These are phyloP conservation scores for Isabelozyma heimii DNA, from an alignment of 805 yeast genomes.

Conservation along the genomic window DNA sequence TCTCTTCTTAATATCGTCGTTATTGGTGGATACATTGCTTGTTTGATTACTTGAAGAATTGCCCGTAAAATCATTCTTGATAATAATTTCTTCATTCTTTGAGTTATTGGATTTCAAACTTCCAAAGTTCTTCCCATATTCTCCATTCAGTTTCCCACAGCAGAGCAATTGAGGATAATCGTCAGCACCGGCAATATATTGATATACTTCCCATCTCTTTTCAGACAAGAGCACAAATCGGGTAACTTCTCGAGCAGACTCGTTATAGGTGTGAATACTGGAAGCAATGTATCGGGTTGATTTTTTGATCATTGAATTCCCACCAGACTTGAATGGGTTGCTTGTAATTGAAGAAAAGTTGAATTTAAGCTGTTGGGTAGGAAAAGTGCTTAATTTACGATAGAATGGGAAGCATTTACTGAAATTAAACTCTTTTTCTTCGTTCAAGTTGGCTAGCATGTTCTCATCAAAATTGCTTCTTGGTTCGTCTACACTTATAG, in stretches of 20 bases:
- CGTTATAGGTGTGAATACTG: conserved; percentile 27
- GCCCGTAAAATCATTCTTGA: conserved; percentile 26
- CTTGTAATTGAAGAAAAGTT: conserved; percentile 17
- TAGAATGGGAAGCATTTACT: conserved; percentile 82
- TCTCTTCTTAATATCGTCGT: conserved; percentile 27
- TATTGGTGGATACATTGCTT: conserved; percentile 4
- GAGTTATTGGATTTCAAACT: conserved; percentile 24
- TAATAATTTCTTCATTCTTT: conserved; percentile 20
- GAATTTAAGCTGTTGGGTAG: conserved; percentile 50
- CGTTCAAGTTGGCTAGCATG: conserved; percentile 20
- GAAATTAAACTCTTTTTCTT: conserved; percentile 60
- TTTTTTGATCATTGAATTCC: conserved; percentile 21
- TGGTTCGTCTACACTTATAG: neutral
- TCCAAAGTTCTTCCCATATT: conserved; percentile 54
- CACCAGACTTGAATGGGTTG: conserved; percentile 16
- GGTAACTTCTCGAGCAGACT: conserved; percentile 50
- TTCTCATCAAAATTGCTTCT: conserved; percentile 12
- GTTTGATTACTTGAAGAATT: conserved; percentile 6
- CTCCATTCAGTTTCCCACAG: conserved; percentile 69
- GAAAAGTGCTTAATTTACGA: conserved; percentile 55
- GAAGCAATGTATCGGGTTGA: conserved; percentile 25
- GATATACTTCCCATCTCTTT: conserved; percentile 71
- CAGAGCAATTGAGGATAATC: conserved; percentile 53
- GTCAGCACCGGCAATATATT: conserved; percentile 28
- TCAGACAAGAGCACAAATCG: conserved; percentile 65